Base-by-base conservation (phyloP, 805 yeast genomes). In the Lachancea sp. region DNA sequence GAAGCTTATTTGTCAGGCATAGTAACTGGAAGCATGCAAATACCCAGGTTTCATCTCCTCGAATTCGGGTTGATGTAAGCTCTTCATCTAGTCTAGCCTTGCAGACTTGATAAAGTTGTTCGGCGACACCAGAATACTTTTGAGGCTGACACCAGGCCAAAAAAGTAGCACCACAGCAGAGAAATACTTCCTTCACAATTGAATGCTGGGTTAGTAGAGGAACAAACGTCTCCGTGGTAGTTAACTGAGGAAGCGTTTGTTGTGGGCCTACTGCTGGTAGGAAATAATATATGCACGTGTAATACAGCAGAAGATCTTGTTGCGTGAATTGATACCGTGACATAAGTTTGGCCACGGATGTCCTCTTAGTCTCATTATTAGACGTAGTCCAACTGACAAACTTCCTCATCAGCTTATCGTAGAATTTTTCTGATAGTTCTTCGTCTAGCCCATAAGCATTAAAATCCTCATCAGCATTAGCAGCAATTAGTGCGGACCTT, bases 161-260 rank as follows among this genome's bases (percentile, higher is more conserved):
- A 36, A 49, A 49, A 6, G 53, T 49, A 3, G 53, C 53, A 2
- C 53, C 53, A 33, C 53, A 49, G 29, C 53, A 49, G 19, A 44
- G 36, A 21, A 47, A 49, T 9, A 49, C 53, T 15, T 42, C 44
- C 24, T 40, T 45, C 16, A 47, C 49, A 12, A 49, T 46, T 2
- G 48, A 33, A 28, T 49, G 42, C 18, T 49, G 44, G 23, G 47
- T 42, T 12, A 49, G 39, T 15, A 47, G 41, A 1, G 53, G 51
- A 17, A 44, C 35, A 23, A 49, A 49, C 4, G 51, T 49, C 23
- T 47, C 47, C 15, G 47, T 47, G 11, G 53, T 49, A 3, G 53
- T 41, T 9, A 49, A 30, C 29, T 47, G 49, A 4, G 53, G 53
- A 5, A 49, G 24, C 11, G 53, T 49, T 11, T 36, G 48, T 29